phyloP scores from a whole-genome alignment of 805 yeast species.

The Blastobotrys peoriensis region DNA sequence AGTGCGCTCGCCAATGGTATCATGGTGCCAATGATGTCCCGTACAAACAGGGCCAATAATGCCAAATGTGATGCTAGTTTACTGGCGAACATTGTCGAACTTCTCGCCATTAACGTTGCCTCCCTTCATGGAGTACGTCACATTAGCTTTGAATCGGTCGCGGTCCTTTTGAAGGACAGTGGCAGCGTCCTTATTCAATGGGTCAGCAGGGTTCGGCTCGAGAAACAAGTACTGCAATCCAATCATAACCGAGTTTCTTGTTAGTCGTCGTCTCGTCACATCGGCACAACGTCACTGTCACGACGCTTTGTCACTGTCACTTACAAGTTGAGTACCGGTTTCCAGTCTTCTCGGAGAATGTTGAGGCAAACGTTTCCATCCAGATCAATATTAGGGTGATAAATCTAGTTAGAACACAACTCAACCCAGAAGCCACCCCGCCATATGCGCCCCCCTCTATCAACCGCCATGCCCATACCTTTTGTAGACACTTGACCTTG shows the following conservation, averaged over 20 bases:
- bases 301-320: constrained; percentile 9
- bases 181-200: constrained; percentile 88
- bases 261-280: too few species aligned
- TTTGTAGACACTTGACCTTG: constrained; percentile 41
- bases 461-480: not conserved
- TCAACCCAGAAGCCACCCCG: not conserved
- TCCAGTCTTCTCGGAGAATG: constrained; percentile 92
- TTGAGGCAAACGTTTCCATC: constrained; percentile 90
- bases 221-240: constrained; percentile 81
- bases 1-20: too few species aligned
- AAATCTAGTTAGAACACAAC: constrained; percentile 59
- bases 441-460: not conserved
- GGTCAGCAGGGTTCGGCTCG: constrained; percentile 90
- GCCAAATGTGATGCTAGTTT: too few species aligned
- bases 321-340: constrained; percentile 73
- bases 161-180: constrained; percentile 40
- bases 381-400: constrained; percentile 89
- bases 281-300: too few species aligned
- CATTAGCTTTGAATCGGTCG: constrained; percentile 49
- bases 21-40: too few species aligned
- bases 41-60: too few species aligned
- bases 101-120: constrained; percentile 47
- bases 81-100: constrained; percentile 52
- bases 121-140: constrained; percentile 66
- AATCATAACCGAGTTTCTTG: constrained; percentile 61